Conservation (phyloP, 192 early-diverging fungal genomes). For the Podila epicladia region DNA sequence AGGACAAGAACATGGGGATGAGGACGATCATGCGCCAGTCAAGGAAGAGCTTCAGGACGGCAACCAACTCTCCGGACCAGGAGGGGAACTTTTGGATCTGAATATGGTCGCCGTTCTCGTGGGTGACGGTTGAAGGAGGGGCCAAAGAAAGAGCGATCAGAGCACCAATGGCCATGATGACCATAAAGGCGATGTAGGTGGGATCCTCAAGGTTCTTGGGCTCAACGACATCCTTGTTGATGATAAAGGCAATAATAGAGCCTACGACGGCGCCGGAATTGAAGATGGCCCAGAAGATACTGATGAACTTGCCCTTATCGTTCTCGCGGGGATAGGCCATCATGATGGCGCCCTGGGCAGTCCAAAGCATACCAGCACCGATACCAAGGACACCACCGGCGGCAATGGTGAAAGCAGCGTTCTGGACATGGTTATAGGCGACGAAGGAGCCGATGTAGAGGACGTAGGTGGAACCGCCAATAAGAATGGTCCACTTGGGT, state of each 20-base stretch:
- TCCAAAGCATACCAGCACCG: constrained; percentile 73
- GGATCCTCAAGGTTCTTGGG: constrained; percentile 62
- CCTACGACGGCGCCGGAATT: constrained; percentile 77
- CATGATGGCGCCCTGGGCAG: constrained; percentile 81
- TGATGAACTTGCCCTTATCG: constrained; percentile 78
- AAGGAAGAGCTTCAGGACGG: constrained; percentile 61
- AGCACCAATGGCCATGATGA: constrained; percentile 67
- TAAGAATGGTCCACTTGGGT: constrained; percentile 66
- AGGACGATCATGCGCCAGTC: constrained; percentile 68
- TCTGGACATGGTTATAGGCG: constrained; percentile 61
- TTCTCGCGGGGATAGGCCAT: constrained; percentile 80
- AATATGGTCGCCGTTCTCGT: constrained; percentile 70
- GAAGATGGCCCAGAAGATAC: constrained; percentile 86
- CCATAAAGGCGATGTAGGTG: constrained; percentile 76
- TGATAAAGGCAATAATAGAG: constrained; percentile 70
- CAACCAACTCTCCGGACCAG: constrained; percentile 55
- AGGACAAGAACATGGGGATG: constrained; percentile 66
- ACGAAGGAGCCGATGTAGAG: constrained; percentile 79
- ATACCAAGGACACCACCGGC: constrained; percentile 80
- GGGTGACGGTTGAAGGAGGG: constrained; percentile 62
- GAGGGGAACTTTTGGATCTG: constrained; percentile 70
- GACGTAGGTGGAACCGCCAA: constrained; percentile 72
- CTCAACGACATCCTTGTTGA: constrained; percentile 63
- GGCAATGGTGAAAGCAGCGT: constrained; percentile 65
- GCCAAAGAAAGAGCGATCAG: constrained; percentile 60